Evolutionary conservation across 2,329 filamentous ascomycete genomes (phyloP).

Genomic region (Aspergillus sp.): DNA sequence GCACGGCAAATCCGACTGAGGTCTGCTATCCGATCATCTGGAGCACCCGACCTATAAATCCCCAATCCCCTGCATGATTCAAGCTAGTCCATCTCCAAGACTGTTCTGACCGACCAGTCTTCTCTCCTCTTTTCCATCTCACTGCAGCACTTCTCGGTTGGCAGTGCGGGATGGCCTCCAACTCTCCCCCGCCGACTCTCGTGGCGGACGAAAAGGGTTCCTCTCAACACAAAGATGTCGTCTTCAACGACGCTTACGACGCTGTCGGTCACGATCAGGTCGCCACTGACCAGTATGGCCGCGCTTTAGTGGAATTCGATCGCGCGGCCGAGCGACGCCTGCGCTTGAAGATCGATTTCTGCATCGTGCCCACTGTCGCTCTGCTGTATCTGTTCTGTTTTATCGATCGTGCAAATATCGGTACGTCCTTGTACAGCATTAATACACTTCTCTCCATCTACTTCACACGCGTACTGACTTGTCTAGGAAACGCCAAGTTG

Average conservation of each 20-base stretch:
- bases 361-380: slow-evolving; percentile 63
- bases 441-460: not conserved
- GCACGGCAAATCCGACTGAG: slow-evolving; percentile 8
- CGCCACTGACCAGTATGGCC: slow-evolving; percentile 53
- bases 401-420: slow-evolving; percentile 70
- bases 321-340: slow-evolving; percentile 56
- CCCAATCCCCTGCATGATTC: not conserved
- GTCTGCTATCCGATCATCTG: not conserved
- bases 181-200: not conserved
- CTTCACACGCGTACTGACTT: not conserved
- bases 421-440: slow-evolving; percentile 33
- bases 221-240: slow-evolving; percentile 16
- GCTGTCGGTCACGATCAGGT: slow-evolving; percentile 45
- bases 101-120: not conserved
- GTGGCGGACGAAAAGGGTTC: slow-evolving; percentile 22
- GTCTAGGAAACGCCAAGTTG: slow-evolving; percentile 59
- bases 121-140: not conserved
- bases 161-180: slow-evolving; percentile 5
- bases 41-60: slow-evolving; percentile 12
- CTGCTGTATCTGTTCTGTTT: slow-evolving; percentile 70
- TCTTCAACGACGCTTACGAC: slow-evolving; percentile 24
- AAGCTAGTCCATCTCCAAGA: not conserved
- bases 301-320: slow-evolving; percentile 54
- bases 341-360: slow-evolving; percentile 63
- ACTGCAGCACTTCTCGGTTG: too few species aligned